phyloP scores from a whole-genome alignment of 2,329 filamentous ascomycete genomes.

The Elsinoe batatas region DNA sequence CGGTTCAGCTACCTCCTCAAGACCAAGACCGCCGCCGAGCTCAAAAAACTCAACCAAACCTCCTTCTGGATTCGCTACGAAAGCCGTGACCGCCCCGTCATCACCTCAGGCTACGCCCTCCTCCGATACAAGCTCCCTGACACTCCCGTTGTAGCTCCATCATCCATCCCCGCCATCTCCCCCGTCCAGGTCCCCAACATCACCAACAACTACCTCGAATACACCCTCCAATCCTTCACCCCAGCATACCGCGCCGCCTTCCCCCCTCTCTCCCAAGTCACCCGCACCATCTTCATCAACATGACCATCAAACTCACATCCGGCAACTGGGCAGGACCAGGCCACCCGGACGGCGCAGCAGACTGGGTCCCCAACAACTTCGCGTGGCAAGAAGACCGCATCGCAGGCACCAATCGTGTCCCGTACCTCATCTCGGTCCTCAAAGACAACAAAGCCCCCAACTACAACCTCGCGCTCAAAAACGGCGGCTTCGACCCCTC shows the following conservation, averaged over 20 bases:
- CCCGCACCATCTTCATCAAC: constrained; percentile 28
- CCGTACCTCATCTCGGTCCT: constrained; percentile 48
- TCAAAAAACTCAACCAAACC: constrained; percentile 27
- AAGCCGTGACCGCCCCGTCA: constrained; percentile 40
- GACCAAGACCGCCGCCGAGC: constrained; percentile 41
- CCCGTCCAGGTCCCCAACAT: constrained; percentile 19
- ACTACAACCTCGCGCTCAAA: constrained; percentile 41
- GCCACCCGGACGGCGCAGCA: background rate
- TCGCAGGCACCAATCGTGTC: constrained; percentile 5
- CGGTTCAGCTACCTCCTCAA: constrained; percentile 50
- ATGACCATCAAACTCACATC: constrained; percentile 11
- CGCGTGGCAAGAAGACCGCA: background rate
- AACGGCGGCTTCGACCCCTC: constrained; percentile 47
- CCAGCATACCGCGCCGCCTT: constrained; percentile 20
- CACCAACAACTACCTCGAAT: constrained; percentile 31
- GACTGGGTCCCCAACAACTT: constrained; percentile 32
- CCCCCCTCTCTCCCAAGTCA: constrained; percentile 26
- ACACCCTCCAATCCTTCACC: constrained; percentile 28
- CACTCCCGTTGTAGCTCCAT: constrained; percentile 18
- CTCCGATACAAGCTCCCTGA: constrained; percentile 33
- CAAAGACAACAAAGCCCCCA: constrained; percentile 37
- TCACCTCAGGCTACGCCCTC: constrained; percentile 41
- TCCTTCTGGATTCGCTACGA: constrained; percentile 40
- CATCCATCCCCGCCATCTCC: constrained; percentile 18
- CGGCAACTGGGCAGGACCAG: background rate